A percentile compares a stretch with the other conserved stretches of the same genome.
phyloP scores from a whole-genome alignment of 495 filamentous ascomycete genomes.

The Penicillium herquei region DNA sequence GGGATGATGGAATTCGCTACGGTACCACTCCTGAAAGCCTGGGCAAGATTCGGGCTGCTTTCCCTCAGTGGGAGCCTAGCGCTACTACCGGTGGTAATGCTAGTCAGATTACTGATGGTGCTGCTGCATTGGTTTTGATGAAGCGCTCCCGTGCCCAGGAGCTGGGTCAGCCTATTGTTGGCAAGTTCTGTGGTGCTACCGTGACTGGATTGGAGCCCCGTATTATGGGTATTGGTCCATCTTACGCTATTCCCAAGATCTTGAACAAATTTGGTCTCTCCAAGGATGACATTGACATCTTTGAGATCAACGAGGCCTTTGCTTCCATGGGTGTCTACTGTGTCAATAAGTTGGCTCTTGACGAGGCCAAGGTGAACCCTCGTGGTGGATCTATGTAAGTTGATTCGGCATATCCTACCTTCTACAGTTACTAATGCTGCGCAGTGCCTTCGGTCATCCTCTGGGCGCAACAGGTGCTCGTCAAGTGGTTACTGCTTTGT shows the following conservation, averaged over 20 bases:
- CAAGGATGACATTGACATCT: slow-evolving; percentile 80
- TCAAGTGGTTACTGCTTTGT: slow-evolving; percentile 81
- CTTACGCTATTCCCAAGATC: slow-evolving; percentile 90
- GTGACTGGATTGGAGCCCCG: slow-evolving; percentile 82
- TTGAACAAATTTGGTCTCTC: slow-evolving; percentile 72
- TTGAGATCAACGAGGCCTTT: slow-evolving; percentile 97
- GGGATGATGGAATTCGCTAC: slow-evolving; percentile 86
- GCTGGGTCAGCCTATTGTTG: slow-evolving; percentile 84
- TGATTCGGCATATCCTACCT: neutral
- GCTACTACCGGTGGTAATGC: slow-evolving; percentile 89
- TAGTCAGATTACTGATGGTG: slow-evolving; percentile 91
- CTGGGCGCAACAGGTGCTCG: slow-evolving; percentile 75
- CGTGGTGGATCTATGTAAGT: slow-evolving; percentile 71
- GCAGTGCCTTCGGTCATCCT: slow-evolving; percentile 73
- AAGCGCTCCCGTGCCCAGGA: slow-evolving; percentile 81
- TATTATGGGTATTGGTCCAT: slow-evolving; percentile 97
- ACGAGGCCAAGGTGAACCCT: slow-evolving; percentile 84
- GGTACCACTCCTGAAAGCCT: slow-evolving; percentile 83
- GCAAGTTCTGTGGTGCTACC: slow-evolving; percentile 88
- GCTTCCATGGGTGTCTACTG: slow-evolving; percentile 95
- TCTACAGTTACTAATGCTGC: slow-evolving; percentile 2
- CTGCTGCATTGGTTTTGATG: slow-evolving; percentile 88
- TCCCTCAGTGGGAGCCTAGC: slow-evolving; percentile 83
- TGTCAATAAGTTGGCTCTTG: slow-evolving; percentile 69
- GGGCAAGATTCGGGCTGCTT: slow-evolving; percentile 82